phyloP scores from a whole-genome alignment of 495 filamentous ascomycete species.

The Glonium stellatum region DNA sequence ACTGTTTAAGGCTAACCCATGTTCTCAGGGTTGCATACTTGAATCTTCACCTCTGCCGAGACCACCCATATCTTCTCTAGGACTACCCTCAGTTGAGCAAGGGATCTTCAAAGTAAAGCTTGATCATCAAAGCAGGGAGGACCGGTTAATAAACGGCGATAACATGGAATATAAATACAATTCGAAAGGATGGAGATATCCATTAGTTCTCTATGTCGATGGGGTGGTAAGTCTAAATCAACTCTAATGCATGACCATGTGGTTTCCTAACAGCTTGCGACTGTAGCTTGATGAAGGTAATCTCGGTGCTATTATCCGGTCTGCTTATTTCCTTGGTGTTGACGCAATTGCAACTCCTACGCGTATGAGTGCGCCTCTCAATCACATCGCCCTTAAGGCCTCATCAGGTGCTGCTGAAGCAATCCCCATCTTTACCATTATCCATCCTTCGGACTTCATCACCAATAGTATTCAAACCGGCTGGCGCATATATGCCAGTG shows the following conservation, averaged over 20 bases:
- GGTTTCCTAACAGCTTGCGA: constrained; percentile 9
- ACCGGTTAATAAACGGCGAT: constrained; percentile 61
- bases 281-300: constrained; percentile 73
- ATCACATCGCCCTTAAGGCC: constrained; percentile 72
- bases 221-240: constrained; percentile 46
- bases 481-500: constrained; percentile 70
- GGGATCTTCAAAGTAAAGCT: constrained; percentile 49
- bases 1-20: neutral
- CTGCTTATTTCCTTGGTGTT: constrained; percentile 77
- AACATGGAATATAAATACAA: constrained; percentile 35
- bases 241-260: no score
- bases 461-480: constrained; percentile 57
- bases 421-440: constrained; percentile 60
- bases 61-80: constrained; percentile 58
- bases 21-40: constrained; percentile 63
- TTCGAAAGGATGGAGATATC: constrained; percentile 48
- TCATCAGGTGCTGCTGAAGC: constrained; percentile 80
- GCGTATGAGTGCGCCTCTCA: constrained; percentile 57
- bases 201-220: constrained; percentile 74
- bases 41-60: constrained; percentile 79
- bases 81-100: constrained; percentile 18
- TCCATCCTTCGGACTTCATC: constrained; percentile 61
- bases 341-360: constrained; percentile 47
- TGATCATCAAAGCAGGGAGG: constrained; percentile 65
- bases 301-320: constrained; percentile 78